Conservation (phyloP, 2,329 filamentous ascomycete genomes). For the Phaeosphaeriaceae sp. region DNA sequence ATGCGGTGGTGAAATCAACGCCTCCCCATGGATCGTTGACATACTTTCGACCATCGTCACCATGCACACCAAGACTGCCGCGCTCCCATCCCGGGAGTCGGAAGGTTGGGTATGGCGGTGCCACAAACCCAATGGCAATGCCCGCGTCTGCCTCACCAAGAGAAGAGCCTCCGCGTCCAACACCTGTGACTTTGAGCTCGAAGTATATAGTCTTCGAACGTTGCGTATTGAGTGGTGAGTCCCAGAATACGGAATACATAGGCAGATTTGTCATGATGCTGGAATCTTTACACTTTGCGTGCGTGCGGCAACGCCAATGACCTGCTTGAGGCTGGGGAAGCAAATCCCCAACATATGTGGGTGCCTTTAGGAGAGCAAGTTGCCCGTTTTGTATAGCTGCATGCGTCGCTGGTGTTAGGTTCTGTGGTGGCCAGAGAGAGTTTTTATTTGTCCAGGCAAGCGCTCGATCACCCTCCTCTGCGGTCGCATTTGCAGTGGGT, state of each 20-base stretch:
- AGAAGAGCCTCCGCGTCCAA: conserved; percentile 43
- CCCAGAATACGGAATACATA: conserved; percentile 66
- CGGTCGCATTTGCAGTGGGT: conserved; percentile 72
- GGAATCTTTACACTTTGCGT: conserved; percentile 59
- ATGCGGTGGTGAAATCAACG: conserved; percentile 69
- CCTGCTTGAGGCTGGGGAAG: conserved; percentile 54
- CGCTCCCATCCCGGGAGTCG: conserved; percentile 83
- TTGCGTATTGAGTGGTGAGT: conserved; percentile 65
- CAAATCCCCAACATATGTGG: conserved; percentile 46
- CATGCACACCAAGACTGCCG: conserved; percentile 76
- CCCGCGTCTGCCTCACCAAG: conserved; percentile 57
- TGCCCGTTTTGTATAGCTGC: conserved; percentile 60
- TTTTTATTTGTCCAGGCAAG: conserved; percentile 70
- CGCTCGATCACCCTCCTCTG: conserved; percentile 68
- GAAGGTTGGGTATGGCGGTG: conserved; percentile 78
- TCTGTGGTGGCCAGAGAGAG: conserved; percentile 63
- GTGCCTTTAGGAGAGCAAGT: conserved; percentile 50
- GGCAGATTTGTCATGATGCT: conserved; percentile 73
- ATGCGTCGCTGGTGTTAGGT: conserved; percentile 56
- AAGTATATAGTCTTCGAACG: conserved; percentile 71
- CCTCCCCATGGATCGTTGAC: conserved; percentile 79
- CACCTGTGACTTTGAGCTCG: conserved; percentile 66
- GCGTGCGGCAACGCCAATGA: conserved; percentile 54
- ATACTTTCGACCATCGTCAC: conserved; percentile 79
- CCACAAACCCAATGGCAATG: conserved; percentile 73